These are phyloP conservation scores for Mucor indicus DNA, from an alignment of 371 early-diverging fungal species.

Conservation along the genomic window DNA sequence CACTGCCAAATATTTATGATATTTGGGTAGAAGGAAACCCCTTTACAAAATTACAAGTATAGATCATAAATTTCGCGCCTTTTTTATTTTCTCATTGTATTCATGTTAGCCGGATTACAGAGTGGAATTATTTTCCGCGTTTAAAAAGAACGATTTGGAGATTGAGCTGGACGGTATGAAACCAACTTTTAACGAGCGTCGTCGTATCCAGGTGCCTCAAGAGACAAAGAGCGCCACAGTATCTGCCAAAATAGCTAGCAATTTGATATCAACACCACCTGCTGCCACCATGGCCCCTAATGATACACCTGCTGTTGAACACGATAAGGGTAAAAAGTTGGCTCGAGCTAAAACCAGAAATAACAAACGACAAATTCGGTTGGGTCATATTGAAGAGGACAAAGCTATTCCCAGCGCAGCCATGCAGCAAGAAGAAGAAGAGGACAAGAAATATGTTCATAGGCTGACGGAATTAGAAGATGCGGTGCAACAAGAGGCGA, in stretches of 20 bases:
- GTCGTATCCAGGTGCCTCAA: slow-evolving; percentile 18
- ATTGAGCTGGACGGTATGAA: slow-evolving; percentile 56
- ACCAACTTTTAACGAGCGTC: slow-evolving; percentile 52
- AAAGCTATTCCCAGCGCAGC: slow-evolving; percentile 8
- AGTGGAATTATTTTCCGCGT: slow-evolving; percentile 51
- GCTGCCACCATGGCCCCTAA: not conserved
- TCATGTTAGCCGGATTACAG: slow-evolving; percentile 50
- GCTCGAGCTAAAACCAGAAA: slow-evolving; percentile 26
- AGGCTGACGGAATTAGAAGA: slow-evolving; percentile 45
- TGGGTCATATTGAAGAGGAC: slow-evolving; percentile 21
- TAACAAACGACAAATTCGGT: slow-evolving; percentile 34
- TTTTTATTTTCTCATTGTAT: not conserved
- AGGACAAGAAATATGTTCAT: slow-evolving; percentile 35
- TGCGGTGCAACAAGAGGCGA: slow-evolving; percentile 24
- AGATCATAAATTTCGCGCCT: not conserved
- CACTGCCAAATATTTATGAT: slow-evolving; percentile 56
- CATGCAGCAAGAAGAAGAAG: slow-evolving; percentile 2
- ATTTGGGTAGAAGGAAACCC: slow-evolving; percentile 65
- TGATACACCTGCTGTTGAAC: not conserved
- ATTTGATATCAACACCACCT: no score
- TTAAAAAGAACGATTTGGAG: slow-evolving; percentile 46
- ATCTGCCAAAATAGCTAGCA: not conserved
- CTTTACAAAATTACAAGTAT: slow-evolving; percentile 54
- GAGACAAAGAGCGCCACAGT: not conserved
- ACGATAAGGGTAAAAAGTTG: slow-evolving; percentile 7